Evolutionary conservation across 257 asterid genomes (phyloP).

Genomic region (Scutellaria galericulata): DNA sequence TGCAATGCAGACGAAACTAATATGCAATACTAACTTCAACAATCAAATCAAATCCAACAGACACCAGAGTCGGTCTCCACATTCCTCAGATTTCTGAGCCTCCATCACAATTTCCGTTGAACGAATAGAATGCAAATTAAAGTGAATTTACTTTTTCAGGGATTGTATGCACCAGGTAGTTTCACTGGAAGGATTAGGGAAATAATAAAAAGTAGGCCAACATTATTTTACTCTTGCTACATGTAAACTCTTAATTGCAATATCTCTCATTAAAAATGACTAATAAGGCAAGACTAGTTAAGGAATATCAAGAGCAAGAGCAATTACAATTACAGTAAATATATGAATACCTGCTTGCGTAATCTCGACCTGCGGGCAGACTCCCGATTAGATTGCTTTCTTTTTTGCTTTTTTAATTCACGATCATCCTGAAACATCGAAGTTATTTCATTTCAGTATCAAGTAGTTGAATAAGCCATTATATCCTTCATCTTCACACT

Average conservation of each 20-base stretch:
- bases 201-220: conserved; percentile 10
- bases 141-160: background rate
- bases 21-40: background rate
- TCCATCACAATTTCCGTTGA: background rate
- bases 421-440: conserved; percentile 75
- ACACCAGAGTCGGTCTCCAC: background rate
- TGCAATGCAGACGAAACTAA: background rate
- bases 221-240: background rate
- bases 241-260: background rate
- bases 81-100: background rate
- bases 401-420: conserved; percentile 88
- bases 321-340: background rate
- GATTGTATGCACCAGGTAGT: background rate
- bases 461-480: background rate
- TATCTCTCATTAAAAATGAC: background rate
- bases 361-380: conserved; percentile 98
- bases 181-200: background rate
- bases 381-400: conserved; percentile 97
- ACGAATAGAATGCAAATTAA: background rate
- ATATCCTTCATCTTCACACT: background rate
- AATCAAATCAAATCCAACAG: background rate
- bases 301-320: conserved; percentile 15
- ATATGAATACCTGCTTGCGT: conserved; percentile 78
- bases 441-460: conserved; percentile 22
- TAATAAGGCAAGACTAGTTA: background rate